Evolutionary conservation across 225 moss, liverwort and hornwort species (phyloP).

Genomic region (Climacium dendroides): DNA sequence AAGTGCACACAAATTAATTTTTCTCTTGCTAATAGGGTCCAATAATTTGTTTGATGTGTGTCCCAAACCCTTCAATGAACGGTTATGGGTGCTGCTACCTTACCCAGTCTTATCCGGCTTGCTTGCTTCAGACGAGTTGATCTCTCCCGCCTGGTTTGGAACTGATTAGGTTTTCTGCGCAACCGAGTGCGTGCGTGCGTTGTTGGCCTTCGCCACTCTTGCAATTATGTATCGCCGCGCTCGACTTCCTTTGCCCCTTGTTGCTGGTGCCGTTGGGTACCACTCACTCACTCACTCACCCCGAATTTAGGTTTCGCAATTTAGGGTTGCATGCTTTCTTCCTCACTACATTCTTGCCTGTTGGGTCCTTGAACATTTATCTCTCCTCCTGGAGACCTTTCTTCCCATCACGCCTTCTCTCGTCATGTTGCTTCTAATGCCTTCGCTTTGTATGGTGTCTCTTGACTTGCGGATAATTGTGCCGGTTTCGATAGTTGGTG

Average conservation of each 20-base stretch:
- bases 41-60: no score
- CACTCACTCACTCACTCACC: not conserved
- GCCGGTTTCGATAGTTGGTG: not conserved
- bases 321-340: not conserved
- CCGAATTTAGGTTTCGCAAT: not conserved
- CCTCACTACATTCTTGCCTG: not conserved
- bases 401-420: not conserved
- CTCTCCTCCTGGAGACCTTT: not conserved
- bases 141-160: not conserved
- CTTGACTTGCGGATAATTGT: not conserved
- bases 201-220: not conserved
- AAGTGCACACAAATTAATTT: no score
- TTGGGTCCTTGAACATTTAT: not conserved
- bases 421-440: not conserved
- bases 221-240: constrained; percentile 28
- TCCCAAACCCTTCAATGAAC: no score
- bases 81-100: no score
- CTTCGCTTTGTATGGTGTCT: not conserved
- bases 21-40: no score
- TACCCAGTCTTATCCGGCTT: no score
- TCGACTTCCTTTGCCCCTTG: constrained; percentile 36
- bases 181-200: not conserved
- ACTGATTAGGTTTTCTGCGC: not conserved
- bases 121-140: not conserved
- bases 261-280: constrained; percentile 35